Percentiles rank a stretch among this genome's conserved stretches.
phyloP scores from a whole-genome alignment of 257 asterid genomes.

The Penstemon eatonii region DNA sequence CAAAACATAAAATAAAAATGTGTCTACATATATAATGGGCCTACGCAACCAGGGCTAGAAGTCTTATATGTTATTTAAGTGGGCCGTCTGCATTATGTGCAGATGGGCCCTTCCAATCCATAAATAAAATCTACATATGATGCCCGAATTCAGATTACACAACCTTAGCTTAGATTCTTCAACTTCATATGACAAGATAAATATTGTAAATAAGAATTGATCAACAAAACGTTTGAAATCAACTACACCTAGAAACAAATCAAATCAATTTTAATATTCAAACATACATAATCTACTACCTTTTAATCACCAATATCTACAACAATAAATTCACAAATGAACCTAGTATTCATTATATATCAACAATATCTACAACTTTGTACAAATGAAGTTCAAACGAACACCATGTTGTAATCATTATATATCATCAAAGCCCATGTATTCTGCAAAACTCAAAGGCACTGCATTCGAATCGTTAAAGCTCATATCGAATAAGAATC shows the following conservation, averaged over 20 bases:
- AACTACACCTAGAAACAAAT: conserved; percentile 21
- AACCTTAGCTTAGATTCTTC: no score
- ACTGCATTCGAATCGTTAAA: conserved; percentile 10
- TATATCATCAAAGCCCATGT: conserved; percentile 5
- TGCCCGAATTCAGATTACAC: no score
- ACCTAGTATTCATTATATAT: no score
- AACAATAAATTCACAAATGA: conserved; percentile 7
- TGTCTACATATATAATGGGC: no score
- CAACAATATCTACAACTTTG: conserved; percentile 14
- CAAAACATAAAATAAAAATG: no score
- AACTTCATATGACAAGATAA: neutral
- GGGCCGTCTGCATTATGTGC: neutral
- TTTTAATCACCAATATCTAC: conserved; percentile 18
- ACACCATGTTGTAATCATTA: neutral
- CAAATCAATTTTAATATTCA: conserved; percentile 16
- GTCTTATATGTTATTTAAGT: no score
- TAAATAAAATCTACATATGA: no score
- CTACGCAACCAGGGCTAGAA: no score
- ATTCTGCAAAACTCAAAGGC: conserved; percentile 5
- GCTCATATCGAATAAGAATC: conserved; percentile 25
- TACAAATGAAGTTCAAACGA: neutral
- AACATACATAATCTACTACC: conserved; percentile 24
- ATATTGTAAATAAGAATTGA: neutral
- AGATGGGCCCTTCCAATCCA: neutral
- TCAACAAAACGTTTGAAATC: neutral